A percentile compares a stretch with the other conserved stretches of the same genome.
These are phyloP conservation scores for Leishmania arabica DNA, from an alignment of 208 protist genomes.

Conservation along the genomic window DNA sequence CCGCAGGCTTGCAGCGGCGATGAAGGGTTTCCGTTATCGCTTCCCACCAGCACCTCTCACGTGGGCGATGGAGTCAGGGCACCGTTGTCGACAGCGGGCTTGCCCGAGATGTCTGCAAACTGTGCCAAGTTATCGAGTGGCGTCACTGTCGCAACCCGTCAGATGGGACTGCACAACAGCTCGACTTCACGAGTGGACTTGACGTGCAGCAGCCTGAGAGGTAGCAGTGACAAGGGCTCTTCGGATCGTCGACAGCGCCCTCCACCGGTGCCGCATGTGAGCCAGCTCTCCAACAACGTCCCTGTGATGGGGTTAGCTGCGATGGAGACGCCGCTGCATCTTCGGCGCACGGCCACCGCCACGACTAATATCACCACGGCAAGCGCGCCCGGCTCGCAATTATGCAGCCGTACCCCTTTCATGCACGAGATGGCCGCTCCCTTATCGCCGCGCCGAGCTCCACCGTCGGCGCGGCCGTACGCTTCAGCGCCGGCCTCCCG, in stretches of 20 bases:
- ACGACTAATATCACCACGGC: neutral
- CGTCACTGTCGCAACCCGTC: neutral
- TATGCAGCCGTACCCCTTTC: slow-evolving; percentile 16
- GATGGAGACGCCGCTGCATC: neutral
- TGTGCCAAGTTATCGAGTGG: neutral
- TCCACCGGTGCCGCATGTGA: slow-evolving; percentile 13
- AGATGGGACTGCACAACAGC: neutral
- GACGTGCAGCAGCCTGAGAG: slow-evolving; percentile 22
- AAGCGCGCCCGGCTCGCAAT: slow-evolving; percentile 5
- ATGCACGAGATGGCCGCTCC: slow-evolving; percentile 5
- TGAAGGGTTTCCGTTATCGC: neutral
- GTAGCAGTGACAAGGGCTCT: slow-evolving; percentile 16
- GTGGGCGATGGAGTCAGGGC: neutral
- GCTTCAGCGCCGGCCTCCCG: slow-evolving; percentile 34
- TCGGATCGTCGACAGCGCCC: slow-evolving; percentile 5
- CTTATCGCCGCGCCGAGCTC: neutral
- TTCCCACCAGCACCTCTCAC: slow-evolving; percentile 8
- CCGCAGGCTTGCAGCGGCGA: neutral
- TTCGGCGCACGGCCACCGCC: slow-evolving; percentile 3
- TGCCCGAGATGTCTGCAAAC: neutral
- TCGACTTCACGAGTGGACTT: slow-evolving; percentile 12
- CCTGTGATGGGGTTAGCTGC: neutral
- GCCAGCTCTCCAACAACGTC: neutral
- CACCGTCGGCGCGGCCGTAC: slow-evolving; percentile 7
- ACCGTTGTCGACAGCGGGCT: neutral